Evolutionary conservation across 495 filamentous ascomycete genomes (phyloP), one percentile per base, ranked within the genome.

Genomic region (Tuber melanosporum): DNA sequence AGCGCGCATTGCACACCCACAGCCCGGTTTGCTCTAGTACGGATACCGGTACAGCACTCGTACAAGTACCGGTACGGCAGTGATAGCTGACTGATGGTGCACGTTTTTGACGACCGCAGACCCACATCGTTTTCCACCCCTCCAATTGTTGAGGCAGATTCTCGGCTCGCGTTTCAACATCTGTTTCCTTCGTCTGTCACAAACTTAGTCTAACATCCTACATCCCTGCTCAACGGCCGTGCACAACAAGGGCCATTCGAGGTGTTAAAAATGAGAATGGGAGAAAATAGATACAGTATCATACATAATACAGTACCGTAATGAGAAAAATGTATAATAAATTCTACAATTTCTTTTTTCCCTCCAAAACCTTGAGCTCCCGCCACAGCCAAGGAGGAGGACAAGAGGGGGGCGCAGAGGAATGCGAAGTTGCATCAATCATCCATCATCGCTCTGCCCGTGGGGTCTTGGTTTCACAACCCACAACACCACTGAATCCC

Each of bases 111-210:
- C n/a, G 10, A 32, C 57, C 22, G 26, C 57, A 32, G n/a, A 4
- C 26, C 26, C 57, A 32, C 26, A 17, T 66, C 57, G 9, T 66
- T 15, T 32, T 17, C 26, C 15, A 26, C n/a, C 8, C 15, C 57
- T 17, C 26, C 5, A 32, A 66, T 32, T 66, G n/a, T 32, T 66
- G 74, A 75, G 74, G 46, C 77, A 72, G 78, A 80, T 77, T 77
- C 76, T 80, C 78, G 77, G 78, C 78, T 79, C 78, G 77, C 52
- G 76, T 80, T 80, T 80, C 79, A 76, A 79, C 78, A 80, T 74
- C 22, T n/a, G 74, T 80, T 79, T 76, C 77, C 74, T 70, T 47
- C 22, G 70, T 76, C 71, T 74, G 73, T 71, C 79, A 77, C 77
- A 80, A 79, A 79, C 46, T 43, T 10, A 5, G 36, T 47, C 73